phyloP scores from a whole-genome alignment of 2,329 filamentous ascomycete species.

The Aureobasidium sp. region DNA sequence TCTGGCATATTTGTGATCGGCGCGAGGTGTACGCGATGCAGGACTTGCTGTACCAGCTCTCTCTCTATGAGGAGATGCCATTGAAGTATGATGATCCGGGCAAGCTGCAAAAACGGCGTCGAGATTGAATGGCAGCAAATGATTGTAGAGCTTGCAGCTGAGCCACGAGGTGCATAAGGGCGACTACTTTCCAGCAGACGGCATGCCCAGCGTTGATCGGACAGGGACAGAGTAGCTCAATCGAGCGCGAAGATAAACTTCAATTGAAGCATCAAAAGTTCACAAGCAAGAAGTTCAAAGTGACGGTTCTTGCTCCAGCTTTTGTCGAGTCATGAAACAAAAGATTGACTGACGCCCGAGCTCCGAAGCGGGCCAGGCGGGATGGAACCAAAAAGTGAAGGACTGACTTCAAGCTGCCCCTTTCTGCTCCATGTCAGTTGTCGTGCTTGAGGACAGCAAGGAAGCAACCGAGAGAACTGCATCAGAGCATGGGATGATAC shows the following conservation, averaged over 20 bases:
- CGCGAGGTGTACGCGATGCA: neutral
- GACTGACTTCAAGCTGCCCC: neutral
- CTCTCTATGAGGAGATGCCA: slow-evolving; percentile 1
- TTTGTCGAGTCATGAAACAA: slow-evolving; percentile 12
- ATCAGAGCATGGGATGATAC: neutral
- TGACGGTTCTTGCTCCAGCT: slow-evolving; percentile 11
- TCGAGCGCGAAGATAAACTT: neutral
- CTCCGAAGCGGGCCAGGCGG: neutral
- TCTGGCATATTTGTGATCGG: neutral
- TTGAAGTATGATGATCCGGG: neutral
- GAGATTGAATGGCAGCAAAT: neutral
- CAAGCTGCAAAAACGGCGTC: neutral
- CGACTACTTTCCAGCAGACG: neutral
- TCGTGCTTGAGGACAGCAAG: neutral
- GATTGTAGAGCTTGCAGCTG: neutral
- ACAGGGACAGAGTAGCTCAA: neutral
- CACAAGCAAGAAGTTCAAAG: neutral
- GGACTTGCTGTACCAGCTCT: slow-evolving; percentile 9
- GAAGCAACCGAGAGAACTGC: neutral
- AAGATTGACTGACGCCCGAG: neutral
- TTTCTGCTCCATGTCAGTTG: neutral
- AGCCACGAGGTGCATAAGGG: neutral
- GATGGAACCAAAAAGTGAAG: neutral
- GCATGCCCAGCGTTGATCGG: neutral
- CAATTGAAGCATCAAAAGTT: slow-evolving; percentile 2